A percentile compares a stretch with the other conserved stretches of the same genome.
Conservation (phyloP, 2,329 filamentous ascomycete genomes). For the Tricladium varicosporioides region DNA sequence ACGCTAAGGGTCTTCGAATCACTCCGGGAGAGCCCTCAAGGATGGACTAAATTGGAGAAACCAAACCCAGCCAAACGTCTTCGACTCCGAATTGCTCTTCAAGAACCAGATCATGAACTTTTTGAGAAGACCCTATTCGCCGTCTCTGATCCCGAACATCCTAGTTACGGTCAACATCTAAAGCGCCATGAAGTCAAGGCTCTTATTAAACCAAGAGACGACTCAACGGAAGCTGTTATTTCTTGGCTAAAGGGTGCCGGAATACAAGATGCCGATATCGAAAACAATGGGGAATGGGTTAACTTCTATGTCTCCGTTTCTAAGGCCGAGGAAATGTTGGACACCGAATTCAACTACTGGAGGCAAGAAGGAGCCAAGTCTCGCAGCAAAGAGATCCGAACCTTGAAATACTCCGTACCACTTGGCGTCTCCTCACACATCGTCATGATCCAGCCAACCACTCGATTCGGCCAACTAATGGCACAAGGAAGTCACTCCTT, state of each 20-base stretch:
- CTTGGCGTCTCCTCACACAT: constrained; percentile 35
- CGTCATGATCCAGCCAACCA: constrained; percentile 42
- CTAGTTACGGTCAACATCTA: constrained; percentile 53
- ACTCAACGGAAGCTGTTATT: constrained; percentile 49
- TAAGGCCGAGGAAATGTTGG: constrained; percentile 30
- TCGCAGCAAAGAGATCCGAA: constrained; percentile 47
- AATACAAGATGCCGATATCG: constrained; percentile 44
- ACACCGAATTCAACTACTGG: constrained; percentile 37
- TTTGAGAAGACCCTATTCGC: constrained; percentile 42
- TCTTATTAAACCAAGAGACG: constrained; percentile 49
- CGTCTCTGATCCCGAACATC: constrained; percentile 45
- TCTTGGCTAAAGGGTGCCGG: constrained; percentile 54
- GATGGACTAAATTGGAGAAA: constrained; percentile 23
- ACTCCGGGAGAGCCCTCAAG: constrained; percentile 20
- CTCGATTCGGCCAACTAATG: constrained; percentile 46
- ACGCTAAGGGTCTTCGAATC: constrained; percentile 24
- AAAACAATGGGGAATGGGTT: constrained; percentile 53
- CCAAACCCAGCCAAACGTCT: constrained; percentile 19
- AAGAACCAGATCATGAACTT: constrained; percentile 43
- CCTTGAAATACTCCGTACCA: constrained; percentile 44
- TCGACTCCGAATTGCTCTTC: constrained; percentile 32
- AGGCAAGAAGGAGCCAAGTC: constrained; percentile 34
- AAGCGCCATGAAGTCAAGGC: constrained; percentile 49
- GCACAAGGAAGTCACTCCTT: constrained; percentile 27
- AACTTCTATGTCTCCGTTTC: constrained; percentile 29